These are phyloP conservation scores for Leptosphaerulina australis DNA, from an alignment of 2,329 filamentous ascomycete genomes.

Conservation along the genomic window DNA sequence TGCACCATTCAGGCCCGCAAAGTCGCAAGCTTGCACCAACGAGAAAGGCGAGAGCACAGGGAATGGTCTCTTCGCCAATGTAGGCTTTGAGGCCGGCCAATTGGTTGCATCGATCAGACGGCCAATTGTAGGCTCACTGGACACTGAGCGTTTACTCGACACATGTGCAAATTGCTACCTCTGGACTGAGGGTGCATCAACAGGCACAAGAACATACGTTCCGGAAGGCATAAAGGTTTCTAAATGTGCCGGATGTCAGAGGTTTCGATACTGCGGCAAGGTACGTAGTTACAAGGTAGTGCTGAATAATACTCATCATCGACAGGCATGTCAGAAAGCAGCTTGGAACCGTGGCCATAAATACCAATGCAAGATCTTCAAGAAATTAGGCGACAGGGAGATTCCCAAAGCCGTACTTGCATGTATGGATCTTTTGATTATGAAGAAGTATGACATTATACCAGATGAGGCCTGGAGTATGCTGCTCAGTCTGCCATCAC, in stretches of 20 bases:
- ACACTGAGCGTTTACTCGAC: conserved; percentile 58
- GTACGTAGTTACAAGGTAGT: conserved; percentile 44
- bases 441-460: conserved; percentile 49
- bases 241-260: conserved; percentile 63
- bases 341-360: conserved; percentile 67
- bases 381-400: conserved; percentile 48
- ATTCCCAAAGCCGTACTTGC: conserved; percentile 64
- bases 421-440: conserved; percentile 60
- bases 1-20: conserved; percentile 30
- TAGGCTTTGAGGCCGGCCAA: conserved; percentile 56
- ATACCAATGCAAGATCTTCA: conserved; percentile 62
- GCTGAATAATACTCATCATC: conserved; percentile 8
- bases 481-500: conserved; percentile 55
- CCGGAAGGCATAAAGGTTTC: conserved; percentile 51
- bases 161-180: conserved; percentile 65
- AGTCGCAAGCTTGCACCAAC: conserved; percentile 30
- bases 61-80: conserved; percentile 61
- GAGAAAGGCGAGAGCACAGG: conserved; percentile 46
- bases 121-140: conserved; percentile 62
- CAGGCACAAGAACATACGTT: conserved; percentile 42
- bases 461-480: conserved; percentile 51
- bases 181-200: conserved; percentile 44
- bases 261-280: conserved; percentile 65
- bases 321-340: conserved; percentile 62
- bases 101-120: conserved; percentile 57